phyloP scores from a whole-genome alignment of 1,139 yeast species.

The Saccharomycopsis hybrid region DNA sequence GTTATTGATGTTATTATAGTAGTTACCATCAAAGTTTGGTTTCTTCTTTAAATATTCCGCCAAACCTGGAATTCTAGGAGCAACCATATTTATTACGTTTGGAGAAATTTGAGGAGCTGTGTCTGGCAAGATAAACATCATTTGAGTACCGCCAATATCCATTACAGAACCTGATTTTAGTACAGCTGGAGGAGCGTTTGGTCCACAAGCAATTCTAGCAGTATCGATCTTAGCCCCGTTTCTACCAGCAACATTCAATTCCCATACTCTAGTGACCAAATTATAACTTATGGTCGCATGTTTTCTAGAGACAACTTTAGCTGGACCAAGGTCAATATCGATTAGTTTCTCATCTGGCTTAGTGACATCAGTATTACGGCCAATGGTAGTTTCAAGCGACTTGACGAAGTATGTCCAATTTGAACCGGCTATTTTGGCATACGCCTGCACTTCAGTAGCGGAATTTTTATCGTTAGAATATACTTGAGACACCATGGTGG shows the following conservation, averaged over 20 bases:
- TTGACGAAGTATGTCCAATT: constrained; percentile 94
- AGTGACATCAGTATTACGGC: constrained; percentile 55
- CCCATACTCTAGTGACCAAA: constrained; percentile 75
- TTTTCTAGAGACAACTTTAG: constrained; percentile 86
- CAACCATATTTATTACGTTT: constrained; percentile 39
- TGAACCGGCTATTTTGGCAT: constrained; percentile 61
- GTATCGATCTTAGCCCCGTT: constrained; percentile 91
- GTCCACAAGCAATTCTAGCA: constrained; percentile 45
- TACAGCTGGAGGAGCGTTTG: constrained; percentile 41
- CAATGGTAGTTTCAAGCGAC: constrained; percentile 68
- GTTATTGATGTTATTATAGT: neutral
- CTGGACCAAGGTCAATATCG: constrained; percentile 92
- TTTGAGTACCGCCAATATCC: constrained; percentile 95
- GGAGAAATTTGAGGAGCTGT: constrained; percentile 64
- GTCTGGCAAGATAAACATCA: constrained; percentile 97
- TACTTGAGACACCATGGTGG: constrained; percentile 38
- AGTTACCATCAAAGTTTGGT: constrained; percentile 20
- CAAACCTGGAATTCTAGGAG: constrained; percentile 26
- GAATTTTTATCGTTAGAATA: constrained; percentile 64
- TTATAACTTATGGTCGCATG: constrained; percentile 85
- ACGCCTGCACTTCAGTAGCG: constrained; percentile 33
- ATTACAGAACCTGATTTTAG: constrained; percentile 80
- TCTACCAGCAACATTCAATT: constrained; percentile 72
- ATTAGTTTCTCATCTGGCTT: constrained; percentile 35
- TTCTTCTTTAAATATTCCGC: constrained; percentile 24